Evolutionary conservation across 306 rosid genomes (phyloP).

Genomic region (Prunus armeniaca): DNA sequence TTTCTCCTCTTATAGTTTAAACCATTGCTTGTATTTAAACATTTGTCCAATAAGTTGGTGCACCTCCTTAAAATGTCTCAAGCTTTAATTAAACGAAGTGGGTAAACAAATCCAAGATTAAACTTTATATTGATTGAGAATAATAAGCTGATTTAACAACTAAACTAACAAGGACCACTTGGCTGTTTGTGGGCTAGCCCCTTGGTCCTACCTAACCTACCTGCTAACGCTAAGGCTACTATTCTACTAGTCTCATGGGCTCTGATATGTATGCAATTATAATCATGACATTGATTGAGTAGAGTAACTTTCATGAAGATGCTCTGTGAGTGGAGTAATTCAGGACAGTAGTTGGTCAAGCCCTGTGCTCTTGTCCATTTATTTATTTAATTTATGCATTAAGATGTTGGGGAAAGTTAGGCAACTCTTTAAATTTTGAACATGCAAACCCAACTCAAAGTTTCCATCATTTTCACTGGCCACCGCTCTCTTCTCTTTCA

Average conservation of each 20-base stretch:
- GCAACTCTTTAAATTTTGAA: background rate
- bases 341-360: background rate
- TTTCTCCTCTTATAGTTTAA: too few relatives aligned
- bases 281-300: background rate
- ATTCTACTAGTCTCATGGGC: background rate
- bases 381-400: conserved; percentile 14
- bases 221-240: background rate
- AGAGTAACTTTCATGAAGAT: too few relatives aligned
- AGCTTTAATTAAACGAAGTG: too few relatives aligned
- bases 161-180: background rate
- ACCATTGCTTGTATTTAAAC: too few relatives aligned
- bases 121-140: too few relatives aligned
- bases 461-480: background rate
- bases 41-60: too few relatives aligned
- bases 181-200: background rate
- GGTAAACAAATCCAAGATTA: too few relatives aligned
- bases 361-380: conserved; percentile 6
- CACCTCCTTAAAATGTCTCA: too few relatives aligned
- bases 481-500: background rate
- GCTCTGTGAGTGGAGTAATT: background rate
- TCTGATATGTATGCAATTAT: background rate
- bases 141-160: too few relatives aligned
- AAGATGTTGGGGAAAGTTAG: conserved; percentile 14
- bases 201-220: background rate
- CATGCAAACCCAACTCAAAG: background rate